Conservation (phyloP, 2,329 filamentous ascomycete genomes). For the Lachnellula occidentalis region DNA sequence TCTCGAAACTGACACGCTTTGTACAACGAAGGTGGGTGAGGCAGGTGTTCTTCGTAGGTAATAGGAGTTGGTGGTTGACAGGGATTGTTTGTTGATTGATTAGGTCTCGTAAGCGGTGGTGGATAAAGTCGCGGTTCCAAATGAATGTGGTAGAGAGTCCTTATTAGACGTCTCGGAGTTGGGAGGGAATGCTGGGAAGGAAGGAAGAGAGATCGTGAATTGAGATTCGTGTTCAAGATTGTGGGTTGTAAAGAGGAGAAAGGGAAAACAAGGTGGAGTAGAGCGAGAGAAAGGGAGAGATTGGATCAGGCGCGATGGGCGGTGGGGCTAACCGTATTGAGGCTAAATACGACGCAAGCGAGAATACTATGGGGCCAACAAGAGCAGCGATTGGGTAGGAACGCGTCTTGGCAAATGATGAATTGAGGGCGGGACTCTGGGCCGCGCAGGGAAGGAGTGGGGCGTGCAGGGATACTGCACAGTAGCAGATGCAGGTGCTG, state of each 20-base stretch:
- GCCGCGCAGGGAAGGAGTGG: no score
- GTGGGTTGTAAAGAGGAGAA: conserved; percentile 3
- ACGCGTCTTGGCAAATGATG: no score
- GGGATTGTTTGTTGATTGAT: conserved; percentile 6
- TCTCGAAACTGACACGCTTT: neutral
- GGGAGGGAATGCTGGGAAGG: conserved; percentile 28
- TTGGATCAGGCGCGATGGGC: conserved; percentile 4
- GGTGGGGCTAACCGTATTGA: neutral
- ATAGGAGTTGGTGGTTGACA: conserved; percentile 6
- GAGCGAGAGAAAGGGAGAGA: conserved; percentile 5
- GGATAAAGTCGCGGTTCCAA: conserved; percentile 30
- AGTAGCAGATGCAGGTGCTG: no score
- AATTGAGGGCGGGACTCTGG: no score
- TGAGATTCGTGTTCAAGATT: conserved; percentile 15
- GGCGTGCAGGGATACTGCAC: no score
- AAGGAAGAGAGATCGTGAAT: conserved; percentile 12
- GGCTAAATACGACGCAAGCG: neutral
- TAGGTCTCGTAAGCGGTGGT: conserved; percentile 1
- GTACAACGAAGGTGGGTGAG: conserved; percentile 5
- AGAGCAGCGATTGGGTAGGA: no score
- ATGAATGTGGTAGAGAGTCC: conserved; percentile 34
- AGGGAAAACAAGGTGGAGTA: neutral
- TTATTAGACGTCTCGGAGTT: conserved; percentile 28
- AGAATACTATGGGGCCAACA: no score
- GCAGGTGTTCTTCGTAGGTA: conserved; percentile 4